Percentiles rank a stretch among this genome's conserved stretches.
These are phyloP conservation scores for Daldinia sp. DNA, from an alignment of 2,329 filamentous ascomycete species.

Conservation along the genomic window DNA sequence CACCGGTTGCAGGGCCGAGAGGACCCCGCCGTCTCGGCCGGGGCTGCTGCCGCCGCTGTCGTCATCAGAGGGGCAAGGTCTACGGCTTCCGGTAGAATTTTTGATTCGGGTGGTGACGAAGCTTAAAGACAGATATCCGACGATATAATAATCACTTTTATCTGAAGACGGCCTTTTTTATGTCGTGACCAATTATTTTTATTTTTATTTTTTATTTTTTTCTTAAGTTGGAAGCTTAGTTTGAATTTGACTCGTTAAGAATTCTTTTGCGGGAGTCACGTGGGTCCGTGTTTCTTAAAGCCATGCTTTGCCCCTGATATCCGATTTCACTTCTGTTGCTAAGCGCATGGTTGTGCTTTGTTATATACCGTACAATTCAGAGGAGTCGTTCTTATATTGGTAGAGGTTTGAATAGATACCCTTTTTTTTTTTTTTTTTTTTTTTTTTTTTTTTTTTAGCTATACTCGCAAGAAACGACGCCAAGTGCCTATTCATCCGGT, in stretches of 20 bases:
- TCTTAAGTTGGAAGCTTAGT: constrained; percentile 9
- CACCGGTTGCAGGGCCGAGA: constrained; percentile 50
- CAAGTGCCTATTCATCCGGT: not conserved
- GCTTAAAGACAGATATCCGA: not conserved
- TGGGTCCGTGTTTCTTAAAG: constrained; percentile 24
- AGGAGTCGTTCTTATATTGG: not conserved
- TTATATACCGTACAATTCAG: not conserved
- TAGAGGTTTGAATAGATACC: not conserved
- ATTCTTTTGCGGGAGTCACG: constrained; percentile 34
- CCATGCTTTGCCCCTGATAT: constrained; percentile 7
- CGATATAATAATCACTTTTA: not conserved
- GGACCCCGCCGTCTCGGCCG: constrained; percentile 28
- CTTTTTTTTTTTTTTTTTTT: not conserved
- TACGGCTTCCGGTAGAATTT: not conserved
- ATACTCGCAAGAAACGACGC: not conserved
- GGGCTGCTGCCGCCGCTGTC: constrained; percentile 36
- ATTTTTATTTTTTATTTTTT: constrained; percentile 9
- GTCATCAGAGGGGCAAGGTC: constrained; percentile 29
- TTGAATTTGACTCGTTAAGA: constrained; percentile 33
- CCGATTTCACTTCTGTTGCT: not conserved
- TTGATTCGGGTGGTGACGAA: not conserved
- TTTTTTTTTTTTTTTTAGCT: not conserved
- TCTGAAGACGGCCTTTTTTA: not conserved
- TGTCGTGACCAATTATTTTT: not conserved
- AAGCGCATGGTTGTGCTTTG: not conserved